phyloP scores from a whole-genome alignment of 805 yeast genomes.

The Candida saitoana region DNA sequence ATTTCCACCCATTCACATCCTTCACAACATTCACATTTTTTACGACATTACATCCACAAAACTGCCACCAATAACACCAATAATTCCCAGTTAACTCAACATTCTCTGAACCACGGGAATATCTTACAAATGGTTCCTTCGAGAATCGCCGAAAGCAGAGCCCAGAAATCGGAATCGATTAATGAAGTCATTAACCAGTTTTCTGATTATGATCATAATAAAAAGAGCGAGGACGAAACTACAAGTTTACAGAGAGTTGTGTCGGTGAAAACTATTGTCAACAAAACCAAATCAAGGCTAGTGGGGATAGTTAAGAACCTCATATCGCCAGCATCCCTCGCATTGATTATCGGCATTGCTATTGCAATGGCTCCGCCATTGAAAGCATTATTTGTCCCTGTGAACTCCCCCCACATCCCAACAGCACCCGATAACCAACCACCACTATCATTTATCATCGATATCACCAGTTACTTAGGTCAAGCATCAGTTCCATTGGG shows the following conservation, averaged over 20 bases:
- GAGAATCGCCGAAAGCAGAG: slow-evolving; percentile 22
- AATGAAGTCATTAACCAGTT: slow-evolving; percentile 40
- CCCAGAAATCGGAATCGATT: slow-evolving; percentile 30
- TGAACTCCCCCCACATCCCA: slow-evolving; percentile 41
- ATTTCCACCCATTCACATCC: too few relatives aligned
- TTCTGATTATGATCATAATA: slow-evolving; percentile 40
- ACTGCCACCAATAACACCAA: background rate
- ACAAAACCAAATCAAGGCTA: slow-evolving; percentile 7
- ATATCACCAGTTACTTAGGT: slow-evolving; percentile 74
- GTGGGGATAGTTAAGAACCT: slow-evolving; percentile 43
- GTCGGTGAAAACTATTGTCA: background rate
- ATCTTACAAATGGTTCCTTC: slow-evolving; percentile 15
- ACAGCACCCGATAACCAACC: slow-evolving; percentile 84
- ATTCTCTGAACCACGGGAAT: slow-evolving; percentile 4
- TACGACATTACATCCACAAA: background rate
- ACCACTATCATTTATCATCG: slow-evolving; percentile 81
- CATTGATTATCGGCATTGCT: slow-evolving; percentile 60
- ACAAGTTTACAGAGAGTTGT: slow-evolving; percentile 2
- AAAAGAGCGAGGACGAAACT: slow-evolving; percentile 14
- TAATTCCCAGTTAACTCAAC: background rate
- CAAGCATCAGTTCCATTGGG: slow-evolving; percentile 89
- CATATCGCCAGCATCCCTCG: slow-evolving; percentile 65
- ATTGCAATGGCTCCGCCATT: slow-evolving; percentile 87
- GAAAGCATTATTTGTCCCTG: slow-evolving; percentile 48
- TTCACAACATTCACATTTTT: background rate